Evolutionary conservation across 257 asterid species (phyloP).

Genomic region (Scutellaria barbata): DNA sequence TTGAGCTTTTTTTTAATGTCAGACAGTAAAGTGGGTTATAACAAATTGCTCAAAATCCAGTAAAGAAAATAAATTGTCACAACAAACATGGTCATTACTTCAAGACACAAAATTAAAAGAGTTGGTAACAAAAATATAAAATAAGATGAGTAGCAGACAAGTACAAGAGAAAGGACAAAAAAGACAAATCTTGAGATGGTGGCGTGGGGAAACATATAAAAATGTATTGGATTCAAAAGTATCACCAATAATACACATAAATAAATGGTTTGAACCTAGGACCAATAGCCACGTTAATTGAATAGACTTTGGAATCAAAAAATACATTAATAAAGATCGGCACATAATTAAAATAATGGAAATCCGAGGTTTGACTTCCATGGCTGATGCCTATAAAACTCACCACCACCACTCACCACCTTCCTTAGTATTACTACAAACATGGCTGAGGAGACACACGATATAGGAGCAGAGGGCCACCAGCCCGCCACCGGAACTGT

Average conservation of each 20-base stretch:
- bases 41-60: too few species aligned
- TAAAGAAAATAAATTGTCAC: too few species aligned
- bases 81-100: too few species aligned
- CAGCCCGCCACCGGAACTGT: too few species aligned
- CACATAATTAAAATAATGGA: not conserved
- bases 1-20: too few species aligned
- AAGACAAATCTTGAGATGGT: slow-evolving; percentile 1
- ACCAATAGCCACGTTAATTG: slow-evolving; percentile 21
- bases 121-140: too few species aligned
- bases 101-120: too few species aligned
- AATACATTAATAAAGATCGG: not conserved
- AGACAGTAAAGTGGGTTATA: too few species aligned
- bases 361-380: slow-evolving; percentile 14
- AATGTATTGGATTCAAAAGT: not conserved
- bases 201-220: not conserved
- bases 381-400: slow-evolving; percentile 3
- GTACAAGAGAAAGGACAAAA: slow-evolving; percentile 6
- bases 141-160: not conserved
- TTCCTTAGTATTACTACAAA: not conserved
- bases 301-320: slow-evolving; percentile 21
- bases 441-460: slow-evolving; percentile 35
- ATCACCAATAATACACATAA: slow-evolving; percentile 33
- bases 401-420: slow-evolving; percentile 19
- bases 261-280: not conserved
- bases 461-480: too few species aligned